Evolutionary conservation across 192 early-diverging fungal genomes (phyloP), one percentile per base, ranked within the genome.

Genomic region (Entomortierella chlamydospora): DNA sequence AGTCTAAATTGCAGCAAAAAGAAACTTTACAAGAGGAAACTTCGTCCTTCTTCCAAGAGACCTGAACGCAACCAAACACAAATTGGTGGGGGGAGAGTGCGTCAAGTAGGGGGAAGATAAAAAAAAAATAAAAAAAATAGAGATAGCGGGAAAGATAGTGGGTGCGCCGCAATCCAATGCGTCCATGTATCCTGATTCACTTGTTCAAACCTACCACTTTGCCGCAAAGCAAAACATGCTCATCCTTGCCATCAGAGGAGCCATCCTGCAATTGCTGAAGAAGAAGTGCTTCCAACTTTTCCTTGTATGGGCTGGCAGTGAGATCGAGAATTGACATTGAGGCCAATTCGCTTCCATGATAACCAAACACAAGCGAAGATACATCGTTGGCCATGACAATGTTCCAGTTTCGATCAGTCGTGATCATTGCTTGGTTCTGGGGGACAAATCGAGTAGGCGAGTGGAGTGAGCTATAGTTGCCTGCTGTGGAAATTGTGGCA

Each of bases 351-450:
- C 61, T 50, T 53, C 72, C 61, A 28, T 81, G 63, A 25, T 86
- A 83, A 1, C 90, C 84, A 62, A 91, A 85, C 42, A 85, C 77
- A 37, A 87, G 68, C 22, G 83, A 87, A 5, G 87, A 83, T 28
- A 87, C 84, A 56, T 91, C 90, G 66, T 91, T 91, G 29, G 81
- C 84, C 30, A 87, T 73, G 39, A 88, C 74, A 10, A 91, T 84
- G 20, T 83, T 62, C 50, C 85, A 79, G 31, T 82, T 31, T 18
- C 64, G 65, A 70, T 88, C 77, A 0, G 88, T 90, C 0, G 90
- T 90, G 28, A 90, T 77, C 28, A 89, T 90, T 20, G 87, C 87
- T 61, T 91, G 89, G 43, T 83, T 87, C 64, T 87, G 87, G 13
- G 89, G 89, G 2, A 86, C 68, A 39, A 89, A 90, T 22, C 89